Evolutionary conservation across 2,329 filamentous ascomycete genomes (phyloP).

Genomic region (Ophiostoma quercus): DNA sequence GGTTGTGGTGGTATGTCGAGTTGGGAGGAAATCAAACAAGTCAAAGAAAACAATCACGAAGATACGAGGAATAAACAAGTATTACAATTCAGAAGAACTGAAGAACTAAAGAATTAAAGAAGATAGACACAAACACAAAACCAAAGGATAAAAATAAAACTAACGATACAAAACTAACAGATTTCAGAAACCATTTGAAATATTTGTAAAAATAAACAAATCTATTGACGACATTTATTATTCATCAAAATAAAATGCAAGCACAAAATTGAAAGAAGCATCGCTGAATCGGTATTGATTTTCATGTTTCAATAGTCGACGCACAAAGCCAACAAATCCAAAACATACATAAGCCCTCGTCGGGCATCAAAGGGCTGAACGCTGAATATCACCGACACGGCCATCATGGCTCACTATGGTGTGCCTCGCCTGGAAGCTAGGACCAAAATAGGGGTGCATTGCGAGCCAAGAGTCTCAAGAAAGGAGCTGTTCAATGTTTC

Average conservation of each 20-base stretch:
- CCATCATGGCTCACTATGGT: neutral
- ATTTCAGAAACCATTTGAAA: too few species aligned
- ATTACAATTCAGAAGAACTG: neutral
- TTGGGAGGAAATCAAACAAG: too few species aligned
- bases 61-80: too few species aligned
- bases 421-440: neutral
- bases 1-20: neutral
- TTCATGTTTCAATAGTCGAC: neutral
- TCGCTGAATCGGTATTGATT: neutral
- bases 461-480: neutral
- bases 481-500: too few species aligned
- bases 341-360: neutral
- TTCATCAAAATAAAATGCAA: too few species aligned
- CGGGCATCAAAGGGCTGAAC: neutral
- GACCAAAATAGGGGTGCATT: constrained; percentile 1
- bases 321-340: neutral
- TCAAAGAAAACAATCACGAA: too few species aligned
- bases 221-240: too few species aligned
- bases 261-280: too few species aligned
- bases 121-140: neutral
- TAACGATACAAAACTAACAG: neutral
- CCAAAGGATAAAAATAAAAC: neutral
- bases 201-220: too few species aligned
- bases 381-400: neutral
- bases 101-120: neutral